These are phyloP conservation scores for Beta macrorhiza DNA, from an alignment of 179 eudicot genomes.

Conservation along the genomic window DNA sequence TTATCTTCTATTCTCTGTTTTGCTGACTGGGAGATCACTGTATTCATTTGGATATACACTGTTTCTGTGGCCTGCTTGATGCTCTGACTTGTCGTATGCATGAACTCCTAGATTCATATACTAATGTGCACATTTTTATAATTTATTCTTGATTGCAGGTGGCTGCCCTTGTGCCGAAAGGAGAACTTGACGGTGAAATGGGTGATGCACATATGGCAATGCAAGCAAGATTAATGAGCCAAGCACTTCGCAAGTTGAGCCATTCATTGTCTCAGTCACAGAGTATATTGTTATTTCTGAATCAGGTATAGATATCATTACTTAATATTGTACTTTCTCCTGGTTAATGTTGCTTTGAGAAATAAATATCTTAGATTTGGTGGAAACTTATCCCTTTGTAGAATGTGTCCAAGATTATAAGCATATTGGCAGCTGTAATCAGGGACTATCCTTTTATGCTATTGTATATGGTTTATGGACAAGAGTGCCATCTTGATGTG, in stretches of 20 bases:
- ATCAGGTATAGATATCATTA: conserved; percentile 50
- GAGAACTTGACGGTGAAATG: conserved; percentile 99
- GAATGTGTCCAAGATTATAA: background rate
- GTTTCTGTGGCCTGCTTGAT: background rate
- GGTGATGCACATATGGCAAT: conserved; percentile 99
- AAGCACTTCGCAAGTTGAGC: conserved; percentile 95
- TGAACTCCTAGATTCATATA: background rate
- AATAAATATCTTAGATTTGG: background rate
- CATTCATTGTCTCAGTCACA: conserved; percentile 92
- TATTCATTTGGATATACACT: background rate
- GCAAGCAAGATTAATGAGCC: conserved; percentile 99
- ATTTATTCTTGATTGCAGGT: conserved; percentile 47
- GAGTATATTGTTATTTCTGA: conserved; percentile 72
- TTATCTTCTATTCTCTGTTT: conserved; percentile 2
- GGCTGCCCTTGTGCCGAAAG: conserved; percentile 94
- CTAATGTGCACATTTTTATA: background rate
- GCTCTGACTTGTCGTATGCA: background rate
- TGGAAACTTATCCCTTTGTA: background rate
- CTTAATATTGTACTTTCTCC: background rate
- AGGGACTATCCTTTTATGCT: background rate
- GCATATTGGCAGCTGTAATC: background rate
- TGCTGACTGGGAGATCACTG: background rate
- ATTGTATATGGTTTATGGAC: background rate
- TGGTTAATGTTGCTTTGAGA: background rate
- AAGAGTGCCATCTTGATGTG: too few relatives aligned